Percentiles rank a stretch among this genome's conserved stretches.
phyloP scores from a whole-genome alignment of 2,329 filamentous ascomycete genomes.

The Pseudogymnoascus sp. region DNA sequence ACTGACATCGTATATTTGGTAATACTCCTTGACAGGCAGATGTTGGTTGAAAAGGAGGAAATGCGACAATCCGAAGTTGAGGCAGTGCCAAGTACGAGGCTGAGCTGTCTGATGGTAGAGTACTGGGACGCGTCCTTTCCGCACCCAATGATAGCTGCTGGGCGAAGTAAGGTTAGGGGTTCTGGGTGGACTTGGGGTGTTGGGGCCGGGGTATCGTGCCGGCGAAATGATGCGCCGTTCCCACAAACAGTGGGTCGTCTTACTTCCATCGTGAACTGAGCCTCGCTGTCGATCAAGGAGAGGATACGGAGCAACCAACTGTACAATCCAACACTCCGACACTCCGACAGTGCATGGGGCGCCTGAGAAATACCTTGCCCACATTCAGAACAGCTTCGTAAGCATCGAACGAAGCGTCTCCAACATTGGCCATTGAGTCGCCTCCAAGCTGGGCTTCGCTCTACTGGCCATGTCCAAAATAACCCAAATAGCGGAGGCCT shows the following conservation, averaged over 20 bases:
- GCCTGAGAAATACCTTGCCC: not conserved
- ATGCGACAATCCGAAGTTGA: not conserved
- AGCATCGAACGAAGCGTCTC: not conserved
- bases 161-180: not conserved
- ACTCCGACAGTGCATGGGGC: not conserved
- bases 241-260: slow-evolving; percentile 3
- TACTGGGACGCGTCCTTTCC: not conserved
- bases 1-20: slow-evolving; percentile 1
- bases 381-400: not conserved
- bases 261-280: not conserved
- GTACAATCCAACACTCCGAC: not conserved
- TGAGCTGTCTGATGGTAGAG: not conserved
- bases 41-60: not conserved
- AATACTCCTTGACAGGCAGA: not conserved
- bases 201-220: not conserved
- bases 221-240: slow-evolving; percentile 5
- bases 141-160: not conserved
- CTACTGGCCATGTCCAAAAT: slow-evolving; percentile 10
- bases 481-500: slow-evolving; percentile 38
- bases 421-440: not conserved
- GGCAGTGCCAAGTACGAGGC: not conserved
- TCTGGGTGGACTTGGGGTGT: not conserved
- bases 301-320: not conserved
- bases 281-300: not conserved
- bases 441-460: not conserved